Conservation (phyloP, 495 filamentous ascomycete species). For the Acidomyces sp. region DNA sequence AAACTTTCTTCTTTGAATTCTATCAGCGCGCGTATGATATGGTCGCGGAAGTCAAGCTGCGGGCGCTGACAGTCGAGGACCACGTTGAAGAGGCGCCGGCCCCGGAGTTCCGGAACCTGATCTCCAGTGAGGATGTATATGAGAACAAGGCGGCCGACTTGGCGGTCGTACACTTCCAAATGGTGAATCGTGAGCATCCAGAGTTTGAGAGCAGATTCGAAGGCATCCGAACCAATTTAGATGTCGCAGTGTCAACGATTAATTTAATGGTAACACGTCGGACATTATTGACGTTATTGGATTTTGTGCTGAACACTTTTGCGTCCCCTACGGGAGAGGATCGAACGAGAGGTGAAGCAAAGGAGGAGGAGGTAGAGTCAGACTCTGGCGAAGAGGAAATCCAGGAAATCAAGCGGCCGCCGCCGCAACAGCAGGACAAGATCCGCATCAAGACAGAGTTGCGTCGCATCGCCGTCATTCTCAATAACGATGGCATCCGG, state of each 20-base stretch:
- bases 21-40: conserved; percentile 83
- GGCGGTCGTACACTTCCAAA: conserved; percentile 74
- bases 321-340: conserved; percentile 50
- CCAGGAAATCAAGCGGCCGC: background rate
- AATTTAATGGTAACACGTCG: conserved; percentile 88
- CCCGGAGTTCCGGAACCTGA: conserved; percentile 89
- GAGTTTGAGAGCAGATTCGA: conserved; percentile 86
- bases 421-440: conserved; percentile 36
- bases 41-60: conserved; percentile 76
- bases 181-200: conserved; percentile 80
- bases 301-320: conserved; percentile 92
- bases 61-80: conserved; percentile 82
- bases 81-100: conserved; percentile 79
- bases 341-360: conserved; percentile 23
- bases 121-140: conserved; percentile 71
- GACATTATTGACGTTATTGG: conserved; percentile 84
- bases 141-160: conserved; percentile 65
- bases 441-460: conserved; percentile 80
- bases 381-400: conserved; percentile 27
- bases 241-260: conserved; percentile 86
- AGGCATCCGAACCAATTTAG: conserved; percentile 82
- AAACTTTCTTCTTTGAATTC: conserved; percentile 75
- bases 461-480: conserved; percentile 81
- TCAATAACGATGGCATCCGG: conserved; percentile 97
- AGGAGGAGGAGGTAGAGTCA: conserved; percentile 22